phyloP scores from a whole-genome alignment of 176 grass and related monocot genomes.

The Triticum timopheevii region DNA sequence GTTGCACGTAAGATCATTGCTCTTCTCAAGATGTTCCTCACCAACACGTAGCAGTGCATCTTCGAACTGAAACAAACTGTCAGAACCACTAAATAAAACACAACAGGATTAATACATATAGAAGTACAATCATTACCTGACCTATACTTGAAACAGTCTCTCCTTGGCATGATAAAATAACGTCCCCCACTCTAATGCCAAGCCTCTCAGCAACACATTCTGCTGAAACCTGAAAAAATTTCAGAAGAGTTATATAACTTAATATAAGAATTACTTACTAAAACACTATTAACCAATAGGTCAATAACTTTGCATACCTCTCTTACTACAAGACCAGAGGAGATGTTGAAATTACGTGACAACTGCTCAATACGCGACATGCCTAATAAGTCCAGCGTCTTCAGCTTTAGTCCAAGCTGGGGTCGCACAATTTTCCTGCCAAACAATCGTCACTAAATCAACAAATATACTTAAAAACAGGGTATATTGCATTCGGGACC shows the following conservation, averaged over 20 bases:
- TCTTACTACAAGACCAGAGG: neutral
- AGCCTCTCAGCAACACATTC: neutral
- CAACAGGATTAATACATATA: neutral
- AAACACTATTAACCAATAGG: neutral
- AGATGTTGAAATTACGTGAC: neutral
- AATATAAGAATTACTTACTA: neutral
- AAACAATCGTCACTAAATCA: neutral
- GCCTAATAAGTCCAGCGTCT: neutral
- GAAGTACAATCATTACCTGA: neutral
- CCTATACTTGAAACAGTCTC: neutral
- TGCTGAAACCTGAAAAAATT: neutral
- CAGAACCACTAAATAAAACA: neutral
- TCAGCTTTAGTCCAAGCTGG: conserved; percentile 16
- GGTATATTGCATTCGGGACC: neutral
- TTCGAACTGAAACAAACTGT: conserved; percentile 5
- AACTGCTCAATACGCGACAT: neutral
- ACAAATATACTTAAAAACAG: neutral
- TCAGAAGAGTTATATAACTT: neutral
- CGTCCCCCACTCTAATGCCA: conserved; percentile 13
- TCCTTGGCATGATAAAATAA: neutral
- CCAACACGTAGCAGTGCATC: neutral
- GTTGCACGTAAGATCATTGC: neutral
- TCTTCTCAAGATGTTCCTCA: conserved; percentile 6
- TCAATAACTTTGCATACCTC: neutral
- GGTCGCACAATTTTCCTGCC: conserved; percentile 5